Evolutionary conservation across 2,329 filamentous ascomycete species (phyloP).

Genomic region (Colletotrichum cordylinicola): DNA sequence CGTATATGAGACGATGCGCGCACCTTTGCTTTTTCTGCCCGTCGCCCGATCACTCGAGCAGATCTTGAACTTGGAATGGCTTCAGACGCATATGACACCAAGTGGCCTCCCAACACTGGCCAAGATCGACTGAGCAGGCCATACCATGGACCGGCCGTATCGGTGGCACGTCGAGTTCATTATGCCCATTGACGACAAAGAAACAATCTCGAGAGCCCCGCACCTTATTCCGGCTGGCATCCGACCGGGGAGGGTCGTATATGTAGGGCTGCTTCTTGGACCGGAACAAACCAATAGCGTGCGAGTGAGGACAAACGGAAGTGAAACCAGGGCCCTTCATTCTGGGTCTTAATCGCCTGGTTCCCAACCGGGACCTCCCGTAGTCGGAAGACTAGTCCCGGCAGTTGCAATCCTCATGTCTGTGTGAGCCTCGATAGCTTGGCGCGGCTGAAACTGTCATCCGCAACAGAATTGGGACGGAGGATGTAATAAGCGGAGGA

Average conservation of each 20-base stretch:
- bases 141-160: not conserved
- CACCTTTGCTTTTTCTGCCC: not conserved
- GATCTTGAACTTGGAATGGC: not conserved
- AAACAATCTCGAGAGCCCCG: not conserved
- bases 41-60: not conserved
- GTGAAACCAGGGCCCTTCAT: not conserved
- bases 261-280: not conserved
- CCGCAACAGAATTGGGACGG: slow-evolving; percentile 7
- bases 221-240: not conserved
- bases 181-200: not conserved
- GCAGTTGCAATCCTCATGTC: not conserved
- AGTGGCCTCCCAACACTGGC: not conserved
- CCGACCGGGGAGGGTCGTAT: not conserved
- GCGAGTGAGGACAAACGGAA: not conserved
- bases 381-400: not conserved
- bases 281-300: not conserved
- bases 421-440: not conserved
- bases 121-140: not conserved
- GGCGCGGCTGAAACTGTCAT: slow-evolving; percentile 12
- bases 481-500: not conserved
- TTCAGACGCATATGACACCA: not conserved
- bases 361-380: not conserved
- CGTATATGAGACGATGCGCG: not conserved
- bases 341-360: not conserved
- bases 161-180: not conserved